These are phyloP conservation scores for Jaapia argillacea DNA, from an alignment of 768 basidiomycete species.

Conservation along the genomic window DNA sequence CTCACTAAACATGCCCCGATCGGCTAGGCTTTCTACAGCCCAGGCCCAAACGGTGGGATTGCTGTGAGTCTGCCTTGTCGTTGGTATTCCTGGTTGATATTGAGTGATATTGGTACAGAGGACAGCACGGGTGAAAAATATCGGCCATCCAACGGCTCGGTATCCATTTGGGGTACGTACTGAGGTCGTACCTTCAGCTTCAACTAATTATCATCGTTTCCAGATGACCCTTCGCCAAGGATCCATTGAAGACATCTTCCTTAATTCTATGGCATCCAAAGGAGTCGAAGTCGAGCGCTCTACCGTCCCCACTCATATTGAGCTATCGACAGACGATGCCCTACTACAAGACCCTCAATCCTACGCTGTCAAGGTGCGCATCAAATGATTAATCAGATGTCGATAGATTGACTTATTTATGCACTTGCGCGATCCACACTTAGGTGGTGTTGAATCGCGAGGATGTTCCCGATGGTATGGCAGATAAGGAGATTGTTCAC, in stretches of 20 bases:
- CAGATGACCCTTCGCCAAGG: slow-evolving; percentile 57
- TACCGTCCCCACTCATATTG: slow-evolving; percentile 36
- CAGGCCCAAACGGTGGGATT: slow-evolving; percentile 47
- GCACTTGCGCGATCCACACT: not conserved
- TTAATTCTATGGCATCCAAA: slow-evolving; percentile 39
- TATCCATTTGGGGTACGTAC: slow-evolving; percentile 60
- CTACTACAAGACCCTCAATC: slow-evolving; percentile 30
- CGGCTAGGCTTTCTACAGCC: slow-evolving; percentile 66
- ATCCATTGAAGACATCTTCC: slow-evolving; percentile 47
- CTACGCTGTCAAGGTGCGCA: slow-evolving; percentile 22
- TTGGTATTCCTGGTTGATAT: not conserved
- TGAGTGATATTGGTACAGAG: slow-evolving; percentile 26
- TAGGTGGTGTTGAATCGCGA: slow-evolving; percentile 38
- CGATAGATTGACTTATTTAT: too few relatives aligned
- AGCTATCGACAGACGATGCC: slow-evolving; percentile 30
- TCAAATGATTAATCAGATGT: too few relatives aligned
- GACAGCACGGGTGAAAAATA: slow-evolving; percentile 51
- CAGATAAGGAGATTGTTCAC: slow-evolving; percentile 42
- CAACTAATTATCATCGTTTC: too few relatives aligned
- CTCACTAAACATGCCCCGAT: not conserved
- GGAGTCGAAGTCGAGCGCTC: slow-evolving; percentile 43
- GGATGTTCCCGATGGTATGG: slow-evolving; percentile 21
- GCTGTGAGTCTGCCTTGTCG: slow-evolving; percentile 30
- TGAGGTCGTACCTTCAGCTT: not conserved
- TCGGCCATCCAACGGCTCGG: slow-evolving; percentile 51